phyloP scores from a whole-genome alignment of 2,329 filamentous ascomycete genomes.

The Pseudogymnoascus sp. region DNA sequence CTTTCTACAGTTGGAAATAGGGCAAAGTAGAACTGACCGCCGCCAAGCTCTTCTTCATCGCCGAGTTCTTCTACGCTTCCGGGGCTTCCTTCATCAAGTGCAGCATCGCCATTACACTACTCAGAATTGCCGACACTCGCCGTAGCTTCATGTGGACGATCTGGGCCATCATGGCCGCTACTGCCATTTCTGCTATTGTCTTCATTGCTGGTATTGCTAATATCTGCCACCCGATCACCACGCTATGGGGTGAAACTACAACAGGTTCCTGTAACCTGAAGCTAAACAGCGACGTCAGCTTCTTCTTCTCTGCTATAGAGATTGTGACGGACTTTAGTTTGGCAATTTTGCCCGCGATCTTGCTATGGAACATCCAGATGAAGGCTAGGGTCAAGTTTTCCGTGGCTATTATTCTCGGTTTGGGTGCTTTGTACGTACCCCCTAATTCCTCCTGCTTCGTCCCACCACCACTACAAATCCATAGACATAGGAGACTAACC shows the following conservation, averaged over 20 bases:
- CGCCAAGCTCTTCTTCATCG: constrained; percentile 32
- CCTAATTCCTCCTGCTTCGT: not conserved
- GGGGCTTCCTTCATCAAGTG: constrained; percentile 28
- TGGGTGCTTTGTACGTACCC: constrained; percentile 37
- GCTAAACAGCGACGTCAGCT: constrained; percentile 30
- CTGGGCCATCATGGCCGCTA: constrained; percentile 25
- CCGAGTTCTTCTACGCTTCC: constrained; percentile 36
- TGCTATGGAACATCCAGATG: constrained; percentile 39
- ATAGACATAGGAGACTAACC: constrained; percentile 16
- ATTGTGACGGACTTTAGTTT: constrained; percentile 33
- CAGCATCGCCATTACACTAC: constrained; percentile 29
- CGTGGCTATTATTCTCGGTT: constrained; percentile 38
- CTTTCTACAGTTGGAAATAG: not conserved
- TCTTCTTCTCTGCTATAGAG: constrained; percentile 34
- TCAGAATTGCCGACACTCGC: constrained; percentile 30
- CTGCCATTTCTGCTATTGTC: constrained; percentile 23
- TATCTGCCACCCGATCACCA: constrained; percentile 30
- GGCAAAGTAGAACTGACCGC: constrained; percentile 13
- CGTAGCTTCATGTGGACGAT: constrained; percentile 27
- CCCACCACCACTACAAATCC: not conserved
- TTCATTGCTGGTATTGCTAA: constrained; percentile 29
- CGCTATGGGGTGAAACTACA: constrained; percentile 29
- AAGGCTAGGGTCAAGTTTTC: constrained; percentile 40
- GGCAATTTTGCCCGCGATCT: constrained; percentile 34
- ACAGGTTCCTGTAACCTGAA: constrained; percentile 26